Evolutionary conservation across 768 basidiomycete species (phyloP).

Genomic region (Suillus plorans): DNA sequence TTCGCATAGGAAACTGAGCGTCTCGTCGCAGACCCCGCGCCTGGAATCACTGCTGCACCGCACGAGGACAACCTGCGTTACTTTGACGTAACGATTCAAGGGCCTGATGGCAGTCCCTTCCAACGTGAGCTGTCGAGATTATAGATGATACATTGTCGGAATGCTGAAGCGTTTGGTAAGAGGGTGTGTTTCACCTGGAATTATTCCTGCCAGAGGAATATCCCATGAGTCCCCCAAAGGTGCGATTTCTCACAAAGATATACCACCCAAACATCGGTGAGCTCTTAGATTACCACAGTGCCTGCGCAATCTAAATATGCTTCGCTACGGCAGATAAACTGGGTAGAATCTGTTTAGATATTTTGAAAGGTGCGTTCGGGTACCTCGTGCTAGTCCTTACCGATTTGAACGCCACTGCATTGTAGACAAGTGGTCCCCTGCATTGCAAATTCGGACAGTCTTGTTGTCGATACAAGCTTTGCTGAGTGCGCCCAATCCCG

Average conservation of each 20-base stretch:
- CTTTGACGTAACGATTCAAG: conserved; percentile 97
- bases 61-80: conserved; percentile 98
- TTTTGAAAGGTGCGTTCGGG: conserved; percentile 76
- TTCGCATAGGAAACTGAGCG: conserved; percentile 90
- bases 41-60: conserved; percentile 92
- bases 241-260: conserved; percentile 96
- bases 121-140: conserved; percentile 54
- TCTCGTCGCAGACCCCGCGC: conserved; percentile 93
- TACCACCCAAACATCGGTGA: conserved; percentile 99
- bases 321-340: conserved; percentile 74
- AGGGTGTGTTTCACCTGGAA: conserved; percentile 93
- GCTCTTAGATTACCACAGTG: conserved; percentile 29
- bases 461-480: conserved; percentile 97
- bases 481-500: conserved; percentile 93
- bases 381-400: neutral
- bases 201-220: conserved; percentile 98
- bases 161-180: conserved; percentile 38
- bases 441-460: conserved; percentile 97
- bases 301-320: neutral
- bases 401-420: neutral
- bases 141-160: conserved; percentile 1
- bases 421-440: conserved; percentile 98
- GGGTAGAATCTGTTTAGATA: conserved; percentile 97
- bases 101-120: conserved; percentile 94
- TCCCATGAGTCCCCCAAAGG: conserved; percentile 99